These are phyloP conservation scores for Coemansia umbellata DNA, from an alignment of 192 early-diverging fungal genomes.

Conservation along the genomic window DNA sequence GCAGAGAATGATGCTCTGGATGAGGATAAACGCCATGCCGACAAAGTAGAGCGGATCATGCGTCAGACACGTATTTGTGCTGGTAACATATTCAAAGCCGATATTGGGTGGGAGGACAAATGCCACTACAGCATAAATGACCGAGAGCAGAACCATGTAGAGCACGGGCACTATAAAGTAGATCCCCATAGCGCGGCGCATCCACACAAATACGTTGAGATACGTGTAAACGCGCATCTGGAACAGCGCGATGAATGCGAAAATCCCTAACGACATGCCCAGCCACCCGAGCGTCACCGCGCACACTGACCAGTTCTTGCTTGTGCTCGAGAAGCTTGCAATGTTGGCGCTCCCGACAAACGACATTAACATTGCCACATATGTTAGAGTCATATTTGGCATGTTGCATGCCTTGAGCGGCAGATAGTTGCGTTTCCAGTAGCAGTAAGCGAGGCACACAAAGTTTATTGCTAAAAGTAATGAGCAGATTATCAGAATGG, in stretches of 20 bases:
- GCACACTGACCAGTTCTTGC: constrained; percentile 31
- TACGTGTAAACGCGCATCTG: constrained; percentile 38
- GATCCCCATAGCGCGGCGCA: constrained; percentile 19
- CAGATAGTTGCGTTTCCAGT: constrained; percentile 30
- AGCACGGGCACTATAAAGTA: constrained; percentile 25
- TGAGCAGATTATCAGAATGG: constrained; percentile 29
- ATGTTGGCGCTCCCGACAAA: constrained; percentile 30
- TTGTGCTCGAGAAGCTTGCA: constrained; percentile 5
- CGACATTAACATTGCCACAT: constrained; percentile 28
- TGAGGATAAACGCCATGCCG: constrained; percentile 17
- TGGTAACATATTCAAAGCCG: constrained; percentile 20
- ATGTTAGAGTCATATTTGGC: constrained; percentile 39
- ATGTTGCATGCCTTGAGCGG: constrained; percentile 33
- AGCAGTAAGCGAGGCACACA: constrained; percentile 24
- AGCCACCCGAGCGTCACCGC: constrained; percentile 36
- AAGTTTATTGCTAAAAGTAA: constrained; percentile 17
- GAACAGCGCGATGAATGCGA: constrained; percentile 29
- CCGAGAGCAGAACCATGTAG: constrained; percentile 12
- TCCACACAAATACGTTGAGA: constrained; percentile 30
- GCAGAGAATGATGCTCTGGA: constrained; percentile 16
- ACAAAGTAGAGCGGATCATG: constrained; percentile 20
- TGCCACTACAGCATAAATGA: constrained; percentile 21
- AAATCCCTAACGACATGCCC: constrained; percentile 33
- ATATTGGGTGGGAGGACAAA: constrained; percentile 12
- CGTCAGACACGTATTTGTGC: constrained; percentile 21